These are phyloP conservation scores for Platismatia glauca DNA, from an alignment of 495 filamentous ascomycete species.

Conservation along the genomic window DNA sequence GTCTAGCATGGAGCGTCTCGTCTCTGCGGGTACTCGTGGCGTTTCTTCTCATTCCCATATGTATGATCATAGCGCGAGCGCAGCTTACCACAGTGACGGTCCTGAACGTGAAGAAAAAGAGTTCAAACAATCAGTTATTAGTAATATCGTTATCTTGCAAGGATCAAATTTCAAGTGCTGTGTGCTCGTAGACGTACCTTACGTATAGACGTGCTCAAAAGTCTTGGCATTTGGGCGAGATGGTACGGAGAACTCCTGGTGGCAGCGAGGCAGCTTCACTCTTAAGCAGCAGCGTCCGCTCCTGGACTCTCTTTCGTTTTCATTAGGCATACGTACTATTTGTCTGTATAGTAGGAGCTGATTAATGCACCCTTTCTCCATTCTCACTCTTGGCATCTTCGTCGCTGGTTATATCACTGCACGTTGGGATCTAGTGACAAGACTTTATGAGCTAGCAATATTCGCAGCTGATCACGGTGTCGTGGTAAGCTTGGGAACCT, in stretches of 20 bases:
- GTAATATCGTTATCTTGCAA: not conserved
- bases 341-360: slow-evolving; percentile 21
- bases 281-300: not conserved
- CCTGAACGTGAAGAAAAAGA: not conserved
- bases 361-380: slow-evolving; percentile 95
- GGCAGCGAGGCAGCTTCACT: not conserved
- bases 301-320: not conserved
- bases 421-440: slow-evolving; percentile 93
- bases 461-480: slow-evolving; percentile 99
- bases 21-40: not conserved
- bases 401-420: slow-evolving; percentile 98
- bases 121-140: not conserved
- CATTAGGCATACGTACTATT: not conserved
- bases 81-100: not conserved
- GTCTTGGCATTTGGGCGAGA: too few species aligned
- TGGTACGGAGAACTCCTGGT: too few species aligned
- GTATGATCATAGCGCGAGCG: not conserved
- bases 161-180: not conserved
- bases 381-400: slow-evolving; percentile 92
- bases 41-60: not conserved
- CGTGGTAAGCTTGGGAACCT: slow-evolving; percentile 57
- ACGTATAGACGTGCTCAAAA: too few species aligned
- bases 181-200: too few species aligned
- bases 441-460: slow-evolving; percentile 87
- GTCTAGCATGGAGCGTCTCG: not conserved